phyloP scores from a whole-genome alignment of 371 early-diverging fungal genomes.

The Mortierella sp. region DNA sequence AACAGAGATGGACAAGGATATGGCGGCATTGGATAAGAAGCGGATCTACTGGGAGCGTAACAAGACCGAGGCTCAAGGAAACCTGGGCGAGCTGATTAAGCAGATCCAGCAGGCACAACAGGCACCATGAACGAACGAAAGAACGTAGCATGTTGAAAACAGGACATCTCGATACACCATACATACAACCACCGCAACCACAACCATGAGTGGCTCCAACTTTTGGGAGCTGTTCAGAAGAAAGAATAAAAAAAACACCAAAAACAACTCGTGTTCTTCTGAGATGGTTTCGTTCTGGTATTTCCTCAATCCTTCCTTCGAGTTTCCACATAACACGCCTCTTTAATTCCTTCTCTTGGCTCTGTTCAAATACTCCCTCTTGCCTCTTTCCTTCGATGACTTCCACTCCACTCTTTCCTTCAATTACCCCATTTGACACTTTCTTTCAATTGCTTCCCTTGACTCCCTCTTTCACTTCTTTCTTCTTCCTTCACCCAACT shows the following conservation, averaged over 20 bases:
- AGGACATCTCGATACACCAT: background rate
- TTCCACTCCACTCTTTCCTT: too few relatives aligned
- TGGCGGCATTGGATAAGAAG: constrained; percentile 78
- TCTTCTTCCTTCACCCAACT: background rate
- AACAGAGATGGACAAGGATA: constrained; percentile 63
- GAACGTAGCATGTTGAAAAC: background rate
- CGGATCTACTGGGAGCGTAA: constrained; percentile 82
- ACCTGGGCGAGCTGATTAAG: constrained; percentile 75
- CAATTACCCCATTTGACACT: too few relatives aligned
- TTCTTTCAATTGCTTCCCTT: too few relatives aligned
- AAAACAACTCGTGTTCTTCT: background rate
- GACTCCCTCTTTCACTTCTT: too few relatives aligned
- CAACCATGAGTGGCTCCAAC: background rate
- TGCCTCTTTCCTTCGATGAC: too few relatives aligned
- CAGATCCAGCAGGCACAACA: constrained; percentile 40
- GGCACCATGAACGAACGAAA: constrained; percentile 13
- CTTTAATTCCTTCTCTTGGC: too few relatives aligned
- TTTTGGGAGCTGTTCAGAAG: background rate
- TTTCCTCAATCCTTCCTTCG: background rate
- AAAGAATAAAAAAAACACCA: background rate
- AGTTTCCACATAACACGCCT: too few relatives aligned
- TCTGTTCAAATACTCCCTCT: too few relatives aligned
- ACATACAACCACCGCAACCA: background rate
- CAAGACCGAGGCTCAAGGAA: constrained; percentile 76
- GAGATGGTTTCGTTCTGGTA: background rate